phyloP scores from a whole-genome alignment of 805 yeast genomes.

The Wickerhamiella occidentalis region DNA sequence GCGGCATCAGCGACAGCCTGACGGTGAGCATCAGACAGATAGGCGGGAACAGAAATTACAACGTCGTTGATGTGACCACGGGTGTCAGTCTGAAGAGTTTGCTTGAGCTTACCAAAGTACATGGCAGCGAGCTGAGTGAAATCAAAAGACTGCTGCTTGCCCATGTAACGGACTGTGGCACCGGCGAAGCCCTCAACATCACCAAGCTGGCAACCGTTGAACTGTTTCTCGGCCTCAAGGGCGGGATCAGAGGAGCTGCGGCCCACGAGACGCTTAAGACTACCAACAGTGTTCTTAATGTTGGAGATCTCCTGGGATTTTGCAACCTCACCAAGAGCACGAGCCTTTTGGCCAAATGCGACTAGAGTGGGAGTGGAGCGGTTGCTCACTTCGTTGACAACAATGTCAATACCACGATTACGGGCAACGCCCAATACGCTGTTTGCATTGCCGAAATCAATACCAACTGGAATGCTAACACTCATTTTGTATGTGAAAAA shows the following conservation, averaged over 20 bases:
- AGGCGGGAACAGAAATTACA: constrained; percentile 87
- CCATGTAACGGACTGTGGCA: constrained; percentile 73
- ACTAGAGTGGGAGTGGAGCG: constrained; percentile 87
- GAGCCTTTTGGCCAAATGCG: constrained; percentile 80
- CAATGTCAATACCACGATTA: constrained; percentile 96
- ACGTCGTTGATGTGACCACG: constrained; percentile 74
- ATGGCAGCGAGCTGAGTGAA: constrained; percentile 88
- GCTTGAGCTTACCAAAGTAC: constrained; percentile 86
- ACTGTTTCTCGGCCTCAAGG: constrained; percentile 59
- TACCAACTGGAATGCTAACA: constrained; percentile 47
- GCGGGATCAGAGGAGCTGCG: constrained; percentile 64
- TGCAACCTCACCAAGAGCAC: constrained; percentile 91
- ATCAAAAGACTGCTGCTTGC: constrained; percentile 65
- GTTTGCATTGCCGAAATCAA: constrained; percentile 92
- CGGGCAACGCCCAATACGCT: constrained; percentile 89
- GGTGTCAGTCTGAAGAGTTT: constrained; percentile 67
- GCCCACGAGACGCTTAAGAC: constrained; percentile 87
- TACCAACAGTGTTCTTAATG: constrained; percentile 90
- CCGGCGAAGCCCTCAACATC: constrained; percentile 65
- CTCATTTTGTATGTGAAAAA: constrained; percentile 16
- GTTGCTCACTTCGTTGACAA: constrained; percentile 97
- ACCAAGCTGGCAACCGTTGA: constrained; percentile 57
- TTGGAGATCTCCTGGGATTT: constrained; percentile 94
- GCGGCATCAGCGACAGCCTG: constrained; percentile 94
- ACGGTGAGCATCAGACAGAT: constrained; percentile 96